These are phyloP conservation scores for Blastobotrys americana DNA, from an alignment of 805 yeast genomes.

Conservation along the genomic window DNA sequence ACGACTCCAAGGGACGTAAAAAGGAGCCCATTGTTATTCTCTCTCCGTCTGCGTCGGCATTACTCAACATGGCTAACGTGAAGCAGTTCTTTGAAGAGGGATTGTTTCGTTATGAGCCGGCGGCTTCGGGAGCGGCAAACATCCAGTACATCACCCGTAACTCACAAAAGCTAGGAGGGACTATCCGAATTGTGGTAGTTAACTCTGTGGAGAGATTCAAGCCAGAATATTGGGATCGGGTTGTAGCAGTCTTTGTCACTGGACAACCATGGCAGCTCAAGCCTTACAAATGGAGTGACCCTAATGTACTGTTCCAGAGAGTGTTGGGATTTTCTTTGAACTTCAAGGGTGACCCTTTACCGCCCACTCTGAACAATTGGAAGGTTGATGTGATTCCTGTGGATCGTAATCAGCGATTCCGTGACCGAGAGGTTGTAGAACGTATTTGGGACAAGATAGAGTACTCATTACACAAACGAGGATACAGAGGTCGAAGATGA, in stretches of 20 bases:
- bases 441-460: conserved; percentile 82
- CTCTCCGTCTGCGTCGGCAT: conserved; percentile 73
- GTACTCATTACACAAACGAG: conserved; percentile 58
- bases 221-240: conserved; percentile 97
- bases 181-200: conserved; percentile 65
- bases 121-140: conserved; percentile 30
- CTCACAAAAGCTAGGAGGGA: conserved; percentile 49
- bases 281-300: conserved; percentile 74
- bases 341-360: conserved; percentile 72
- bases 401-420: conserved; percentile 77
- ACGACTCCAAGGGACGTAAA: conserved; percentile 12
- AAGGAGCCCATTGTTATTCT: conserved; percentile 64
- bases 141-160: conserved; percentile 48
- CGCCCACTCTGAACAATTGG: conserved; percentile 75
- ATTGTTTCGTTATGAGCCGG: conserved; percentile 29
- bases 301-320: conserved; percentile 71
- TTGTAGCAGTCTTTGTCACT: conserved; percentile 89
- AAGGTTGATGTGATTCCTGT: conserved; percentile 72
- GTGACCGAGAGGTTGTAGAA: conserved; percentile 81
- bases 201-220: conserved; percentile 83
- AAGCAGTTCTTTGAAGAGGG: conserved; percentile 71
- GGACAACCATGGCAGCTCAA: conserved; percentile 98
- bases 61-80: conserved; percentile 57
- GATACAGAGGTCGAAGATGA: conserved; percentile 31
- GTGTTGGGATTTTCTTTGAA: conserved; percentile 76